Evolutionary conservation across 108 stramenopile species (phyloP).

Genomic region (Cyclotella atomus): DNA sequence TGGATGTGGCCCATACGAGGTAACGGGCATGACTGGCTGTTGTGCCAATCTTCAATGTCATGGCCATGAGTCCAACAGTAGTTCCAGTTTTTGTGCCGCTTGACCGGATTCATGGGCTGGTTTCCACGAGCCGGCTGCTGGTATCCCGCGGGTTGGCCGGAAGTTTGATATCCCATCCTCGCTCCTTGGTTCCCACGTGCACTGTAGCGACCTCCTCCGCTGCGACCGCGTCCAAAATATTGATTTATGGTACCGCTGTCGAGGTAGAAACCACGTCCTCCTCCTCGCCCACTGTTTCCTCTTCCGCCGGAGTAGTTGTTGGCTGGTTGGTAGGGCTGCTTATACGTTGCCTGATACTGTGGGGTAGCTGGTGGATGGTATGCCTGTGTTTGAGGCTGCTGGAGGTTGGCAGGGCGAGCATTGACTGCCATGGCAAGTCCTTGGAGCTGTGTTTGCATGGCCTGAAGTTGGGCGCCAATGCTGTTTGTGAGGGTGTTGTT

Average conservation of each 20-base stretch:
- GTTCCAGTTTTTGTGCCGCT: conserved; percentile 5
- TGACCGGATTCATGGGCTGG: not conserved
- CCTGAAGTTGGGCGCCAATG: not conserved
- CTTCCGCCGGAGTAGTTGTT: not conserved
- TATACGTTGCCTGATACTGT: not conserved
- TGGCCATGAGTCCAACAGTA: conserved; percentile 9
- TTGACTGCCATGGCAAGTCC: not conserved
- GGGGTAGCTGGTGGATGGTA: not conserved
- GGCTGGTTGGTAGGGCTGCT: not conserved
- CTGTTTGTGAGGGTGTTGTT: not conserved
- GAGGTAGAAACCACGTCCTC: not conserved
- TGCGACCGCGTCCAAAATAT: not conserved
- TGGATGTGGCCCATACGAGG: not conserved
- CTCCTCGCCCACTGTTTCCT: not conserved
- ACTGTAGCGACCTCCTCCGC: not conserved
- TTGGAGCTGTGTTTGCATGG: not conserved
- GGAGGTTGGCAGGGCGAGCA: not conserved
- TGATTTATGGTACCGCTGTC: not conserved
- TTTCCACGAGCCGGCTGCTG: not conserved
- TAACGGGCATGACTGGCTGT: not conserved
- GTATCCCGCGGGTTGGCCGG: not conserved
- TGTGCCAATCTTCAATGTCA: conserved; percentile 2
- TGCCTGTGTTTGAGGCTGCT: not conserved
- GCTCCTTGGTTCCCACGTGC: not conserved
- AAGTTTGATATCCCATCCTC: not conserved